Evolutionary conservation across 75 land plant species (phyloP).

Genomic region (Isoetes taiwanensis): DNA sequence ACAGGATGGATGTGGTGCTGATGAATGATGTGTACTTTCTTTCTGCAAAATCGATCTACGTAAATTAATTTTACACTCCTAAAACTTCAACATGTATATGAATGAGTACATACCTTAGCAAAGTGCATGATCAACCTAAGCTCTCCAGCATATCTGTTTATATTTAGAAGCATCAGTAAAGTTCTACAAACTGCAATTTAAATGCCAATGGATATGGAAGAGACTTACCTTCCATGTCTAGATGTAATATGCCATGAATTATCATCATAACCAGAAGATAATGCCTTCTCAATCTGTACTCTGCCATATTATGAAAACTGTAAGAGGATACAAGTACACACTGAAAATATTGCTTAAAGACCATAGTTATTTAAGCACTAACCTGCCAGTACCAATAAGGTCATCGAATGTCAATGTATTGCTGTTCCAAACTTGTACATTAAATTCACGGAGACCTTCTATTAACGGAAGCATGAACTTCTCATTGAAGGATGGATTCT

Average conservation of each 20-base stretch:
- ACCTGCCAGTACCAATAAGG: conserved; percentile 75
- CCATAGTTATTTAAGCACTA: neutral
- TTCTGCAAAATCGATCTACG: no score
- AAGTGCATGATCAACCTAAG: conserved; percentile 62
- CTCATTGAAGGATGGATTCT: conserved; percentile 65
- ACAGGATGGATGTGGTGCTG: no score
- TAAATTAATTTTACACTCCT: conserved; percentile 11
- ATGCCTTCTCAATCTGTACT: conserved; percentile 48
- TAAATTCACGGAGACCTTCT: conserved; percentile 66
- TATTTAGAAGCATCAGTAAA: neutral
- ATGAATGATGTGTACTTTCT: no score
- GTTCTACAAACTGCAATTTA: neutral
- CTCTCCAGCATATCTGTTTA: conserved; percentile 54
- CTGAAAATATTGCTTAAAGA: neutral
- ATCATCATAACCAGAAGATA: conserved; percentile 64
- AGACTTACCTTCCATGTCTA: conserved; percentile 43
- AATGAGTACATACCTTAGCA: conserved; percentile 15
- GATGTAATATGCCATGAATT: conserved; percentile 48
- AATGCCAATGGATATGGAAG: neutral
- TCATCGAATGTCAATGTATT: conserved; percentile 61
- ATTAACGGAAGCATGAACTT: conserved; percentile 54
- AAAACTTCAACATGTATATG: no score
- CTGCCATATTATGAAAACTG: conserved; percentile 20
- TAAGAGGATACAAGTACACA: neutral
- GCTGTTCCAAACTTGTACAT: conserved; percentile 69